These are phyloP conservation scores for Ascochyta lentis DNA, from an alignment of 2,329 filamentous ascomycete species.

Conservation along the genomic window DNA sequence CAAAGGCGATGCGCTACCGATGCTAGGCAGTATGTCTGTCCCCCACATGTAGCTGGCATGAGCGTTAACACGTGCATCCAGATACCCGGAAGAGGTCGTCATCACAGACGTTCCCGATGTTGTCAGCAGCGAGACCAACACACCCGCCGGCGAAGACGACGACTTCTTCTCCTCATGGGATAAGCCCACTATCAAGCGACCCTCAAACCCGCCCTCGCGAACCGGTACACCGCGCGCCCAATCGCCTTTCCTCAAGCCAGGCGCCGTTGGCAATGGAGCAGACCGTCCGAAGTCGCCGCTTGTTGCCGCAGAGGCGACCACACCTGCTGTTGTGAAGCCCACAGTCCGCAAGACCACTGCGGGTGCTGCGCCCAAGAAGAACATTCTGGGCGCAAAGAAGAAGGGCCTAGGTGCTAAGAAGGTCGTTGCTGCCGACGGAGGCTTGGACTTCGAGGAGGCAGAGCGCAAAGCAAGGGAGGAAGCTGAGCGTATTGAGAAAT, in stretches of 20 bases:
- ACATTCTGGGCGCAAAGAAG: slow-evolving; percentile 81
- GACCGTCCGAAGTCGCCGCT: slow-evolving; percentile 86
- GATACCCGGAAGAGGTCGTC: slow-evolving; percentile 83
- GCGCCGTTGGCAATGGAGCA: slow-evolving; percentile 64
- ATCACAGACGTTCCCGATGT: slow-evolving; percentile 73
- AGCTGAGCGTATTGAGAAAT: slow-evolving; percentile 91
- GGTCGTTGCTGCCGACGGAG: slow-evolving; percentile 70
- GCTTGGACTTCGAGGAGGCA: slow-evolving; percentile 91
- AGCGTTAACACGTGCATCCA: slow-evolving; percentile 49
- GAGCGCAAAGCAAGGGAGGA: slow-evolving; percentile 98
- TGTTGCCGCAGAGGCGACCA: slow-evolving; percentile 56
- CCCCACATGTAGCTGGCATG: slow-evolving; percentile 12
- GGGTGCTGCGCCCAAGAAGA: slow-evolving; percentile 75
- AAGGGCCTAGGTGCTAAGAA: slow-evolving; percentile 71
- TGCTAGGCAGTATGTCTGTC: slow-evolving; percentile 73
- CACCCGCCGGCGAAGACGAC: slow-evolving; percentile 84
- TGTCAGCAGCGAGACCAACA: slow-evolving; percentile 67
- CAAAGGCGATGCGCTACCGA: slow-evolving; percentile 84
- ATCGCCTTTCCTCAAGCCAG: slow-evolving; percentile 87
- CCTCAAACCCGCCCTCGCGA: slow-evolving; percentile 90
- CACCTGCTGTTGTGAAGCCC: slow-evolving; percentile 67
- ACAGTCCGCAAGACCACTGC: slow-evolving; percentile 77
- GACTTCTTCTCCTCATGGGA: slow-evolving; percentile 99
- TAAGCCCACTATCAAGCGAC: slow-evolving; percentile 94
- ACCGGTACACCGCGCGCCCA: slow-evolving; percentile 82